phyloP scores from a whole-genome alignment of 371 early-diverging fungal genomes.

The Lichtheimia corymbifera region DNA sequence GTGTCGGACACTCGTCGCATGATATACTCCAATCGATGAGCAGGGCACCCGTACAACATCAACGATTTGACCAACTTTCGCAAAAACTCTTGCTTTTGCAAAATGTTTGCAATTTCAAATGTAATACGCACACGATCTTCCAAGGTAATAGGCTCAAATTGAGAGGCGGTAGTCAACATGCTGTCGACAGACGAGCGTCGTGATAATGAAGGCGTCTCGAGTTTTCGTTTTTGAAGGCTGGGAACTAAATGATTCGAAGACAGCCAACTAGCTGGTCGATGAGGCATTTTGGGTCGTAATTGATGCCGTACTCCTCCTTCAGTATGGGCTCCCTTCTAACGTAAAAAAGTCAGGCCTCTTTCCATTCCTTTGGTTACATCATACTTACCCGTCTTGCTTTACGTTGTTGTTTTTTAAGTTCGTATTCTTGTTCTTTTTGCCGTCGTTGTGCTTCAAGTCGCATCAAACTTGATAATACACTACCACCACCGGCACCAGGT shows the following conservation, averaged over 20 bases:
- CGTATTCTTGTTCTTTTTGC: conserved; percentile 10
- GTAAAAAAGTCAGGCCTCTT: conserved; percentile 5
- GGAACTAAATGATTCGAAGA: conserved; percentile 47
- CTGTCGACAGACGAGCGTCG: conserved; percentile 39
- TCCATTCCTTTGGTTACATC: conserved; percentile 4
- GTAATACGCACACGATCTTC: conserved; percentile 62
- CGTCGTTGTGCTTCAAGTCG: conserved; percentile 38
- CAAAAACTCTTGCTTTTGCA: conserved; percentile 64
- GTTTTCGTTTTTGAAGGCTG: conserved; percentile 38
- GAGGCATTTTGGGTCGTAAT: conserved; percentile 27
- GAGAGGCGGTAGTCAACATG: conserved; percentile 51
- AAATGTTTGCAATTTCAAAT: conserved; percentile 61
- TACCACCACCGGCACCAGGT: conserved; percentile 16
- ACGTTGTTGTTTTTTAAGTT: conserved; percentile 11
- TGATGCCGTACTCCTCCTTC: too few species aligned
- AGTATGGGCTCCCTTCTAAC: too few species aligned
- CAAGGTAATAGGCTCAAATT: conserved; percentile 51
- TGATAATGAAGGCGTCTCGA: conserved; percentile 27
- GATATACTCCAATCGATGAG: conserved; percentile 62
- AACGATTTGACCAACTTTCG: conserved; percentile 54
- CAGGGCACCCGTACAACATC: conserved; percentile 62
- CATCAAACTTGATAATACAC: conserved; percentile 45
- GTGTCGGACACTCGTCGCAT: conserved; percentile 51
- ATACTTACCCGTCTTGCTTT: conserved; percentile 12
- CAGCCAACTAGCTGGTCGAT: conserved; percentile 49